Evolutionary conservation across 768 basidiomycete species (phyloP).

Genomic region (Tremella fuciformis): DNA sequence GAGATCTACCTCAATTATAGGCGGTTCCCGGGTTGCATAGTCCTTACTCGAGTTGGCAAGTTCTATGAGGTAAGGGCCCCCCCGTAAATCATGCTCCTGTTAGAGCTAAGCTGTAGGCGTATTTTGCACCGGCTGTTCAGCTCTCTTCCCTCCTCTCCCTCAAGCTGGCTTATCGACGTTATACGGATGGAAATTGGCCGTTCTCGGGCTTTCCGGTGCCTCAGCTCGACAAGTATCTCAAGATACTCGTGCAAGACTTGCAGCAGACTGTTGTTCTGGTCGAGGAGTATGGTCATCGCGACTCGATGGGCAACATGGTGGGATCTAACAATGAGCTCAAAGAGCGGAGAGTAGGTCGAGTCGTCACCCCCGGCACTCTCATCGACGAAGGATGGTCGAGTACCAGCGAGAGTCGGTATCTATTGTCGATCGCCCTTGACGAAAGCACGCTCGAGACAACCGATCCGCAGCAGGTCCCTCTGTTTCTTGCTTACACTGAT

Average conservation of each 20-base stretch:
- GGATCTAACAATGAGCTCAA: conserved; percentile 53
- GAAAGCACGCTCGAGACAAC: conserved; percentile 11
- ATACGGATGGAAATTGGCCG: conserved; percentile 52
- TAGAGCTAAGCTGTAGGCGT: conserved; percentile 62
- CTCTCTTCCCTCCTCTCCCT: conserved; percentile 75
- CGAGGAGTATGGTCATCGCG: conserved; percentile 69
- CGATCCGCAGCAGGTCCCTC: conserved; percentile 55
- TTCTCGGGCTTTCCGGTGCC: conserved; percentile 90
- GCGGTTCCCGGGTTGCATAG: conserved; percentile 79
- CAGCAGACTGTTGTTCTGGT: conserved; percentile 86
- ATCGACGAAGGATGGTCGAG: conserved; percentile 87
- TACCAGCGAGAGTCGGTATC: conserved; percentile 82
- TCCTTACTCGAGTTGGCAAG: conserved; percentile 87
- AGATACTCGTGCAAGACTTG: conserved; percentile 75
- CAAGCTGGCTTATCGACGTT: conserved; percentile 58
- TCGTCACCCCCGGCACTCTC: conserved; percentile 90
- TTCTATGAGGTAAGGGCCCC: conserved; percentile 81
- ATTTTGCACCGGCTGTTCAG: conserved; percentile 83
- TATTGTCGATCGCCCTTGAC: conserved; percentile 62
- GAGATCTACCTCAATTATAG: conserved; percentile 70
- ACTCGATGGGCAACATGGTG: not conserved
- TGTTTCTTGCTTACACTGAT: conserved; percentile 79
- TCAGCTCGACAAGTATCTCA: conserved; percentile 82
- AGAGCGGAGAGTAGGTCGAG: conserved; percentile 70
- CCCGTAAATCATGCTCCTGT: not conserved